These are phyloP conservation scores for Coemansia sp. DNA, from an alignment of 192 early-diverging fungal species.

Conservation along the genomic window DNA sequence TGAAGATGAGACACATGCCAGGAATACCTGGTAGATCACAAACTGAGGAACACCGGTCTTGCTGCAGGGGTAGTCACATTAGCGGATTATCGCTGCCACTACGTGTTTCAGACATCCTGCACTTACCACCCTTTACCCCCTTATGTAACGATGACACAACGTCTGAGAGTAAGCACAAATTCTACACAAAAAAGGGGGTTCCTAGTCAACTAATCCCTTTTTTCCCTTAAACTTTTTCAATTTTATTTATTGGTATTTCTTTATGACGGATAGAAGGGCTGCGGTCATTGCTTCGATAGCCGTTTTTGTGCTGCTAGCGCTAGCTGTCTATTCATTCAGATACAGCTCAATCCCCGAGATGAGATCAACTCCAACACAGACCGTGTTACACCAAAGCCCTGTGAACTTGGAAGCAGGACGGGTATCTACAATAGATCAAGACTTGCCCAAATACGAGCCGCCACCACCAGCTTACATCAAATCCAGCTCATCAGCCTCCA, in stretches of 20 bases:
- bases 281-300: background rate
- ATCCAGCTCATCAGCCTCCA: background rate
- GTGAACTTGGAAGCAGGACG: background rate
- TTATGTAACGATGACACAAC: background rate
- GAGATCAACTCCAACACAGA: background rate
- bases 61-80: background rate
- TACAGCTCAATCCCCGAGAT: background rate
- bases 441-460: slow-evolving; percentile 37
- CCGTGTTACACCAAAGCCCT: background rate
- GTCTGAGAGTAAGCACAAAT: background rate
- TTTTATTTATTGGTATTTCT: slow-evolving; percentile 2
- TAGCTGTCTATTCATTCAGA: slow-evolving; percentile 4
- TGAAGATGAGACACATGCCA: background rate
- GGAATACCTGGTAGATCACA: background rate
- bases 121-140: background rate
- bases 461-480: slow-evolving; percentile 36
- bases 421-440: background rate
- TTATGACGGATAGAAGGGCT: slow-evolving; percentile 18
- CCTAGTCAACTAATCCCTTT: background rate
- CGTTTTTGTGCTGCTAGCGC: background rate
- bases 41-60: no score
- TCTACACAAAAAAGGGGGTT: background rate
- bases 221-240: background rate
- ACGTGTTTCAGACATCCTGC: background rate
- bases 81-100: no score